Conservation (phyloP, 495 filamentous ascomycete genomes). For the Glonium stellatum region DNA sequence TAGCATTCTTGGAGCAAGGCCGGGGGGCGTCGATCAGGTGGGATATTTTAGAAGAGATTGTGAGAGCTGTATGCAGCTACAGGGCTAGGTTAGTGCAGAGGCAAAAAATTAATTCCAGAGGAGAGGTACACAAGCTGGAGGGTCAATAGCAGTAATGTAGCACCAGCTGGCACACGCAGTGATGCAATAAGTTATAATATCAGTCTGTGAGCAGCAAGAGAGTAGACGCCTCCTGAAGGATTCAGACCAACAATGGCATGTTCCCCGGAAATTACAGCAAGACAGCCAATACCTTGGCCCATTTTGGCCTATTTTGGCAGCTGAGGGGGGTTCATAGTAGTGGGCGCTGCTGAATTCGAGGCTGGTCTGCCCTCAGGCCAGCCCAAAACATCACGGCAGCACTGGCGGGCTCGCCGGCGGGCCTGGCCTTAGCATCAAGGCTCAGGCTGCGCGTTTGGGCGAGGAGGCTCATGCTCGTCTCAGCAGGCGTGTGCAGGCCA, state of each 20-base stretch:
- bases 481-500: not conserved
- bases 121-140: not conserved
- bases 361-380: too few relatives aligned
- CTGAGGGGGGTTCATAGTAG: too few relatives aligned
- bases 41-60: constrained; percentile 1
- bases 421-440: not conserved
- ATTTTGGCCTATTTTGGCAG: too few relatives aligned
- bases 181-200: not conserved
- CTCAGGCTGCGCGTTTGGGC: not conserved
- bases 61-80: not conserved
- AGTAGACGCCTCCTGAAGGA: too few relatives aligned
- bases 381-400: not conserved
- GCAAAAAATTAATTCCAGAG: not conserved
- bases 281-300: too few relatives aligned
- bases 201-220: not conserved
- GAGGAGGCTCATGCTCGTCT: constrained; percentile 5
- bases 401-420: not conserved
- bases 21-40: constrained; percentile 4
- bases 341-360: too few relatives aligned
- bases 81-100: not conserved
- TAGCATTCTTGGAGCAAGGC: not conserved
- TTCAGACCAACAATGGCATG: too few relatives aligned
- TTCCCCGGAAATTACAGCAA: too few relatives aligned
- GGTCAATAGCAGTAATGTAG: not conserved
- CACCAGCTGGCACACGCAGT: not conserved